Evolutionary conservation across 108 stramenopile genomes (phyloP).

Genomic region (Discostella pseudostelligera): DNA sequence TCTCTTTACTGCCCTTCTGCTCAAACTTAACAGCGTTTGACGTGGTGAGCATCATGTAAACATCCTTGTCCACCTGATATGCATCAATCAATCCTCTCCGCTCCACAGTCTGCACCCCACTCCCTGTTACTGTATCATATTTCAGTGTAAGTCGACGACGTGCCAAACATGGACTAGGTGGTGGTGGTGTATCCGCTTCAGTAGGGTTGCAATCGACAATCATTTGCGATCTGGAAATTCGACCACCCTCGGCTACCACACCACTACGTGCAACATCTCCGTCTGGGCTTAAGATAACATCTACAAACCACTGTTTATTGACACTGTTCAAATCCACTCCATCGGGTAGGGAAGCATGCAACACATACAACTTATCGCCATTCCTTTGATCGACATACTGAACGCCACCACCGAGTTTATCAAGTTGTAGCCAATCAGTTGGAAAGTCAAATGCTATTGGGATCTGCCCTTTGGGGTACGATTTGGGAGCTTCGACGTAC

Average conservation of each 20-base stretch:
- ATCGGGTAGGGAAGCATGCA: slow-evolving; percentile 58
- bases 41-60: slow-evolving; percentile 75
- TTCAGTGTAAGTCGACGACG: slow-evolving; percentile 61
- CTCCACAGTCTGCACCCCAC: slow-evolving; percentile 65
- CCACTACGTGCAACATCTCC: slow-evolving; percentile 64
- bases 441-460: slow-evolving; percentile 56
- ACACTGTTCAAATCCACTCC: slow-evolving; percentile 47
- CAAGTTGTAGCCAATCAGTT: slow-evolving; percentile 77
- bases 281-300: slow-evolving; percentile 56
- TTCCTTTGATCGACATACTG: slow-evolving; percentile 83
- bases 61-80: slow-evolving; percentile 56
- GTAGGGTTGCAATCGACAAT: slow-evolving; percentile 39
- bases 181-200: slow-evolving; percentile 14
- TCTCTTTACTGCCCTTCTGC: slow-evolving; percentile 58
- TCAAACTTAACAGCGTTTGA: slow-evolving; percentile 76
- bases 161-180: slow-evolving; percentile 21
- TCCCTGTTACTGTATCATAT: slow-evolving; percentile 71
- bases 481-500: slow-evolving; percentile 21
- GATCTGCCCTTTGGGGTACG: slow-evolving; percentile 10
- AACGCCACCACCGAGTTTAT: slow-evolving; percentile 60
- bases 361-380: slow-evolving; percentile 73
- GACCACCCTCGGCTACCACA: slow-evolving; percentile 60
- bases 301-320: slow-evolving; percentile 53
- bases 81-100: slow-evolving; percentile 70
- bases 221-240: slow-evolving; percentile 48